These are phyloP conservation scores for Betula pendula DNA, from an alignment of 306 rosid species.

Conservation along the genomic window DNA sequence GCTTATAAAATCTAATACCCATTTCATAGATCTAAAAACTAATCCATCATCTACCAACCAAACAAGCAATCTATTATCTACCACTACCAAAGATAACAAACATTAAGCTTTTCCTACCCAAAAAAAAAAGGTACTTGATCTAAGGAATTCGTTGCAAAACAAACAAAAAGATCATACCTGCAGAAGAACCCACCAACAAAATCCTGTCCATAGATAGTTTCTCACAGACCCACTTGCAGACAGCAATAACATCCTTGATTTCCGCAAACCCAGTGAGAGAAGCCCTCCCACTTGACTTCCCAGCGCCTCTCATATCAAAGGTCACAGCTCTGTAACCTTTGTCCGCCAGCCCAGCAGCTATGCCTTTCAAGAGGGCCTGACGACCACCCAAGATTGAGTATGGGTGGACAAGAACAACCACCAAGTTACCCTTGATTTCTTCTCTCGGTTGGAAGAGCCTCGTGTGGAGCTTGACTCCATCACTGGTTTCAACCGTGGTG, in stretches of 20 bases:
- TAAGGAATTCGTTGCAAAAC: not conserved
- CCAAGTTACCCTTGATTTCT: constrained; percentile 35
- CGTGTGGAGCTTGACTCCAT: constrained; percentile 70
- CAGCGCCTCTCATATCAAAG: constrained; percentile 91
- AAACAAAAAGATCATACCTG: constrained; percentile 49
- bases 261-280: constrained; percentile 83
- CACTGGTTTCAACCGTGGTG: constrained; percentile 54
- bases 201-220: constrained; percentile 39
- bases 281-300: constrained; percentile 69
- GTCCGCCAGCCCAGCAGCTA: constrained; percentile 67
- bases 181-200: constrained; percentile 87
- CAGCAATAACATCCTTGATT: constrained; percentile 70
- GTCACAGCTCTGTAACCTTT: constrained; percentile 64
- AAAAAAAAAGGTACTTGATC: constrained; percentile 13
- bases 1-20: constrained; percentile 1
- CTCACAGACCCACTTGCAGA: constrained; percentile 60
- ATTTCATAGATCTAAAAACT: constrained; percentile 37
- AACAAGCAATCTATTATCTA: constrained; percentile 9
- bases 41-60: constrained; percentile 3
- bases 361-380: constrained; percentile 82
- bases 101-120: not conserved
- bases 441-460: constrained; percentile 61
- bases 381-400: constrained; percentile 87
- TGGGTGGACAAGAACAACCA: constrained; percentile 82
- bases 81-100: not conserved